These are phyloP conservation scores for Cardamine chenopodiifolia DNA, from an alignment of 345 rosid genomes.

Conservation along the genomic window DNA sequence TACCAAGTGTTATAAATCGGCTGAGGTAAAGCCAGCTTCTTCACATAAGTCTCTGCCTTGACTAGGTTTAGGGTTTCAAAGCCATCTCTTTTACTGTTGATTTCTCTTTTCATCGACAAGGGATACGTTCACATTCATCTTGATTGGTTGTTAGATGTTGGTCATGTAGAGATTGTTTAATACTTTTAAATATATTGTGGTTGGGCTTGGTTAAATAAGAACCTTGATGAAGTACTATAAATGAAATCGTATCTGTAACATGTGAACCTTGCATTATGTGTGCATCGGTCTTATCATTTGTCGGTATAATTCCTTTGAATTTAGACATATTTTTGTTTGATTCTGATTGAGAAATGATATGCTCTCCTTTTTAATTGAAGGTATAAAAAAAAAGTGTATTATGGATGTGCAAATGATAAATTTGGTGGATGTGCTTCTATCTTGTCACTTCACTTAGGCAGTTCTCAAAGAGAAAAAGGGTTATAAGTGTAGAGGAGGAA, in stretches of 20 bases:
- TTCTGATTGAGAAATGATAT: not conserved
- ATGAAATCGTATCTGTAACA: constrained; percentile 47
- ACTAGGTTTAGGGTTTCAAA: too few species aligned
- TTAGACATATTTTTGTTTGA: not conserved
- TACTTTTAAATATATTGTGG: too few species aligned
- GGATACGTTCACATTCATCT: too few species aligned
- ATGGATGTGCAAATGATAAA: constrained; percentile 80
- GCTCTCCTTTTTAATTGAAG: constrained; percentile 34
- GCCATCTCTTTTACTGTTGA: too few species aligned
- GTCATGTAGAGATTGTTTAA: too few species aligned
- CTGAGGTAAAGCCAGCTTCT: too few species aligned
- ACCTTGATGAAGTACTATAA: too few species aligned
- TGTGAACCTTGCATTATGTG: constrained; percentile 97
- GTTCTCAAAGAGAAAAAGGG: constrained; percentile 45
- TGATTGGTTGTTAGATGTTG: too few species aligned
- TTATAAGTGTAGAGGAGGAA: constrained; percentile 67
- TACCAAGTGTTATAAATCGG: too few species aligned
- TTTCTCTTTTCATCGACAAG: too few species aligned
- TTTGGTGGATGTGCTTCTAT: constrained; percentile 87
- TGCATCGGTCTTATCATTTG: constrained; percentile 75
- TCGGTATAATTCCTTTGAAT: constrained; percentile 49
- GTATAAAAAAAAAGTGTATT: constrained; percentile 65
- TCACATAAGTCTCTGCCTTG: too few species aligned
- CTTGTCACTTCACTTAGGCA: constrained; percentile 58
- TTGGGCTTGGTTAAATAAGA: too few species aligned